These are phyloP conservation scores for Pyrenophora seminiperda DNA, from an alignment of 2,329 filamentous ascomycete genomes.

Conservation along the genomic window DNA sequence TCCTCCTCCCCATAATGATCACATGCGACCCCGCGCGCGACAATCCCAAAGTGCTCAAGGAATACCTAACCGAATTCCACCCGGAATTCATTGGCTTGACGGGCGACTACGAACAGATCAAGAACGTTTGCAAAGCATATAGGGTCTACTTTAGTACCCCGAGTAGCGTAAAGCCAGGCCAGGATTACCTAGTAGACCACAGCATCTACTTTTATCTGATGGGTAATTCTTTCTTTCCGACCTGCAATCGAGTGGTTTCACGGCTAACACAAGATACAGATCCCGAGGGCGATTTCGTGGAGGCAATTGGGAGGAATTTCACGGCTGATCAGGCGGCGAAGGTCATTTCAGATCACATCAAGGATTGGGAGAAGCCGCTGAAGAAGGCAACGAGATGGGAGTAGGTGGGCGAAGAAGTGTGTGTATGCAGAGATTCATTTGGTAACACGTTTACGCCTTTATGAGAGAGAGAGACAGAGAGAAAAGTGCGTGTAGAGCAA, in stretches of 20 bases:
- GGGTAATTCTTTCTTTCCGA: constrained; percentile 57
- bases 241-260: not conserved
- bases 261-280: constrained; percentile 59
- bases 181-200: constrained; percentile 98
- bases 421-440: not conserved
- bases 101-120: constrained; percentile 91
- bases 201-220: constrained; percentile 99
- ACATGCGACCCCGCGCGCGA: constrained; percentile 95
- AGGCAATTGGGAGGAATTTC: constrained; percentile 93
- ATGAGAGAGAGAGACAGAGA: not conserved
- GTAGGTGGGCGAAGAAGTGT: constrained; percentile 1
- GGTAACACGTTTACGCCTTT: not conserved
- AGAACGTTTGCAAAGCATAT: constrained; percentile 92
- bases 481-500: not conserved
- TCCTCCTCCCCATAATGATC: constrained; percentile 82
- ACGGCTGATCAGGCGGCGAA: constrained; percentile 83
- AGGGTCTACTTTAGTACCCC: constrained; percentile 97
- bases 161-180: constrained; percentile 81
- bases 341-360: constrained; percentile 85
- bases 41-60: constrained; percentile 79
- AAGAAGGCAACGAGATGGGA: constrained; percentile 51
- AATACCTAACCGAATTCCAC: constrained; percentile 92
- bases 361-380: constrained; percentile 69
- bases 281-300: constrained; percentile 96
- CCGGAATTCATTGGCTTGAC: constrained; percentile 83